These are phyloP conservation scores for Mollisia scopiformis DNA, from an alignment of 2,329 filamentous ascomycete species.

Conservation along the genomic window DNA sequence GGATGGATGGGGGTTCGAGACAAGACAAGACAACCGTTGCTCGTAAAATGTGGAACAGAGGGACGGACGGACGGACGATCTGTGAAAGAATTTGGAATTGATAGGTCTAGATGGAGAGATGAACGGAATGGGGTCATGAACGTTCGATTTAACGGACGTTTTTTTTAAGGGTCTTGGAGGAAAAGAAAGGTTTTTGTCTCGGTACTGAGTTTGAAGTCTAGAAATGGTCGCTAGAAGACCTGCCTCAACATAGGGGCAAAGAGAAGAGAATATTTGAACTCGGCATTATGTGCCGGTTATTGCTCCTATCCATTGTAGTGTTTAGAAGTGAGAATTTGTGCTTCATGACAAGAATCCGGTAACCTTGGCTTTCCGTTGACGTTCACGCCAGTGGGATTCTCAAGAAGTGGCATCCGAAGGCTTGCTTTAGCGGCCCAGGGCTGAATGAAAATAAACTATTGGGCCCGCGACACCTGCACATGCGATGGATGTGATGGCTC, in stretches of 20 bases:
- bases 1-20: background rate
- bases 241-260: background rate
- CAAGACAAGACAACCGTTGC: too few relatives aligned
- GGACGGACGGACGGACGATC: too few relatives aligned
- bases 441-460: conserved; percentile 1
- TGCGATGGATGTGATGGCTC: conserved; percentile 5
- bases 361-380: background rate
- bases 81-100: too few relatives aligned
- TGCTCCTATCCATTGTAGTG: background rate
- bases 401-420: conserved; percentile 2
- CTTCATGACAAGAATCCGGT: background rate
- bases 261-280: background rate
- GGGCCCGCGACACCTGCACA: conserved; percentile 8
- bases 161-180: background rate
- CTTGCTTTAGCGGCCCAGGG: conserved; percentile 12
- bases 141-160: background rate
- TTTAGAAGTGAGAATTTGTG: background rate
- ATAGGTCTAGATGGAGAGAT: background rate
- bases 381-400: background rate
- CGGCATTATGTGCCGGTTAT: background rate
- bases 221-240: background rate
- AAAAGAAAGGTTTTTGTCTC: background rate
- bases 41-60: too few relatives aligned
- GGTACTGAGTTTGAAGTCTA: background rate
- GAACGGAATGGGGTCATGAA: background rate